A percentile compares a stretch with the other conserved stretches of the same genome.
phyloP scores from a whole-genome alignment of 108 stramenopile species.

The Aurantiochytrium sp. region DNA sequence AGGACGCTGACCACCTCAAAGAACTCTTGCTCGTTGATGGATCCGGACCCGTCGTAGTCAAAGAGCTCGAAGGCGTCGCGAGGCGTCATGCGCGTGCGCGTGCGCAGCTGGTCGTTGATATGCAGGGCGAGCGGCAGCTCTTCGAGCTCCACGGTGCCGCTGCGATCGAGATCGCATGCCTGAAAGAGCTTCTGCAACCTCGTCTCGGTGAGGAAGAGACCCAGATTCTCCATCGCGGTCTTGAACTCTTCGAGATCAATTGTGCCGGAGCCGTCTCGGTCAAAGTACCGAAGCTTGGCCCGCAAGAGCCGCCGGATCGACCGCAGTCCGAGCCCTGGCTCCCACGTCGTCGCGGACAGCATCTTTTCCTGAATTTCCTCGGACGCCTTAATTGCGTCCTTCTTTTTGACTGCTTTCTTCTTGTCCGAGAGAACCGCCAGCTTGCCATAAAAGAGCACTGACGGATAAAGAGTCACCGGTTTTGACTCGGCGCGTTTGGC shows the following conservation, averaged over 20 bases:
- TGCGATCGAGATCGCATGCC: neutral
- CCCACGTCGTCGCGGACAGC: neutral
- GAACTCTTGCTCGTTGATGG: slow-evolving; percentile 67
- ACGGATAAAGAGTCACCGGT: neutral
- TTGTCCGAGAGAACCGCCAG: neutral
- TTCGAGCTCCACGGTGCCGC: neutral
- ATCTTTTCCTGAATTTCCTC: neutral
- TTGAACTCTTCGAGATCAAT: slow-evolving; percentile 65
- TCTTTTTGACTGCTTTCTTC: neutral
- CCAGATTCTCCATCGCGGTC: slow-evolving; percentile 41
- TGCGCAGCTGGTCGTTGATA: slow-evolving; percentile 44
- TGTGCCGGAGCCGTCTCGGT: slow-evolving; percentile 53
- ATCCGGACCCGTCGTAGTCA: slow-evolving; percentile 60
- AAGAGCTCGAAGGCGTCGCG: slow-evolving; percentile 67
- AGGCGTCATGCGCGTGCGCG: slow-evolving; percentile 50
- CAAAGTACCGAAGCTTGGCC: slow-evolving; percentile 51
- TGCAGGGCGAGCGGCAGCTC: slow-evolving; percentile 5
- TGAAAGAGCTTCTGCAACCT: neutral
- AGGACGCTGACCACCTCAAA: slow-evolving; percentile 59
- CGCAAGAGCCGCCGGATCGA: neutral
- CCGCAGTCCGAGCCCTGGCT: neutral
- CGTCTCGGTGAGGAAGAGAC: neutral
- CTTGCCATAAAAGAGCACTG: neutral
- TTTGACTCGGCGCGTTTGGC: neutral
- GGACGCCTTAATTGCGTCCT: neutral